Evolutionary conservation across 768 basidiomycete species (phyloP), one percentile per base, ranked within the genome.

Genomic region (Boletus bicolor): DNA sequence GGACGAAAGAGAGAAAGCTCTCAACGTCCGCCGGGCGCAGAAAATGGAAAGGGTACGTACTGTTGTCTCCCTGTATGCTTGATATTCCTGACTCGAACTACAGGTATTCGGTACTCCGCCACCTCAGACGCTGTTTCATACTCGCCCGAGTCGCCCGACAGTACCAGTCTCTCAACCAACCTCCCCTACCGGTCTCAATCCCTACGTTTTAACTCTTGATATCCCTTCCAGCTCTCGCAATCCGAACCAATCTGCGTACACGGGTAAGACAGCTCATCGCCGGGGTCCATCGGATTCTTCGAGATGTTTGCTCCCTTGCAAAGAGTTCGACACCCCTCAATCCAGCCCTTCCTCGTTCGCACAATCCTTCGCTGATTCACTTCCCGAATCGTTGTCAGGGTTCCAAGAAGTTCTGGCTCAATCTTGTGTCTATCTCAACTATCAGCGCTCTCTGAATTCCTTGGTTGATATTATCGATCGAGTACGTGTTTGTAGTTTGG

Each of bases 71-170:
- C 36, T 12, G 28, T 26, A 26, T 9, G 5, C 49, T 30, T 21
- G 30, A 44, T 30, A 34, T 24, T 24, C 44, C 60, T 59, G 44
- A 52, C 24, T 41, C 39, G 51, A 43, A 47, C 14, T 12, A 8
- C 65, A 93, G 91, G 80, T 93, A 60, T 93, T 93, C 64, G 91
- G 91, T 52, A 83, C 84, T 28, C 84, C 82, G 5, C 91, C 91
- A 35, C 91, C 91, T 3, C 87, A 89, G 58, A 82, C 79, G 2
- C 77, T 93, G n/a, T 93, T 84, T 65, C 86, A 84, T 70, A 86
- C 87, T 11, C 82, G 84, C 37, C 77, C 77, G 30, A 73, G 68
- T 35, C 76, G 79, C 14, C 75, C 76, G 15, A 57, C 50, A 9
- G 44, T 54, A 15, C 61, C 58, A 59, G 72, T n/a, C 68, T 69